A percentile compares a stretch with the other conserved stretches of the same genome.
Evolutionary conservation across 305 asterid genomes (phyloP).

Genomic region (Galium porrigens): DNA sequence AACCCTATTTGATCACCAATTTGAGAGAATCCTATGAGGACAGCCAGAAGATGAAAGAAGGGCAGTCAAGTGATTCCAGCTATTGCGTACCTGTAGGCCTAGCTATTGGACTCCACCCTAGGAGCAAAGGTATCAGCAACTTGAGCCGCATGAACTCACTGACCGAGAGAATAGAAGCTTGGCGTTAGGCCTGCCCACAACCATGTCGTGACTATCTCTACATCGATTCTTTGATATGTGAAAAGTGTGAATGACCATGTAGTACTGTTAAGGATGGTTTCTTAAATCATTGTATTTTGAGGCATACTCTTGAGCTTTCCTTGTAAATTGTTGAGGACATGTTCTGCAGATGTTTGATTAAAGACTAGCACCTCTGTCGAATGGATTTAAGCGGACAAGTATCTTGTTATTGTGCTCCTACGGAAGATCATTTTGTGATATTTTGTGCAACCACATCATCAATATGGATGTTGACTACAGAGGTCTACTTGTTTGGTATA

Average conservation of each 20-base stretch:
- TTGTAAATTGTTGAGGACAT: not conserved
- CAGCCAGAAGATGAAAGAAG: conserved; percentile 19
- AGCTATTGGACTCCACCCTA: conserved; percentile 26
- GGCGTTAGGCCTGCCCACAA: conserved; percentile 37
- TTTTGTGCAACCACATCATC: too few species aligned
- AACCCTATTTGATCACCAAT: conserved; percentile 15
- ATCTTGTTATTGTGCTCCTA: too few species aligned
- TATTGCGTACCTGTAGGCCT: conserved; percentile 18
- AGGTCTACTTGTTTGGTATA: too few species aligned
- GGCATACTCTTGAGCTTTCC: not conserved
- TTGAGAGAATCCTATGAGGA: conserved; percentile 25
- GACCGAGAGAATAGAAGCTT: conserved; percentile 61
- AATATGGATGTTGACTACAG: too few species aligned
- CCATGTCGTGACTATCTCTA: conserved; percentile 8
- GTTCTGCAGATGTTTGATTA: not conserved
- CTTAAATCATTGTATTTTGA: not conserved
- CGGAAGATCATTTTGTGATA: too few species aligned
- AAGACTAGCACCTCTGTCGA: not conserved
- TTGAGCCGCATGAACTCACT: conserved; percentile 64
- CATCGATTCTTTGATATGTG: conserved; percentile 17
- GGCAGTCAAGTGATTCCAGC: conserved; percentile 30
- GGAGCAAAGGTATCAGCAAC: conserved; percentile 51
- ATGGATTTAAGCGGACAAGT: too few species aligned
- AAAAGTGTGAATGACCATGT: conserved; percentile 22
- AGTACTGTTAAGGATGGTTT: conserved; percentile 15